Evolutionary conservation across 2,329 filamentous ascomycete genomes (phyloP), one percentile per base, ranked within the genome.

Genomic region (Aspergillus pseudoterreus): DNA sequence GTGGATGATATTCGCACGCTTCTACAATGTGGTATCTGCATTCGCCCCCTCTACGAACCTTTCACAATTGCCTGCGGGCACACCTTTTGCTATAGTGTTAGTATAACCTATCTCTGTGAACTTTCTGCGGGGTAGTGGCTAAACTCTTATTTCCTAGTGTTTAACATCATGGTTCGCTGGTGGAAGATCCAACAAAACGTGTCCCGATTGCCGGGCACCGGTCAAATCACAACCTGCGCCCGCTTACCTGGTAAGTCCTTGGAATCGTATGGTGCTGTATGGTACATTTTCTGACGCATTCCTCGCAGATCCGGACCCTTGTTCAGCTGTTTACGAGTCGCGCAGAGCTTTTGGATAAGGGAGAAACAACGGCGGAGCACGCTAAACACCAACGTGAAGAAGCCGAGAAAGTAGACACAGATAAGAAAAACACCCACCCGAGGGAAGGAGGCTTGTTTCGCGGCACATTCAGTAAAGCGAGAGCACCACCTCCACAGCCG

Each of bases 1-100:
- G 78, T 88, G 43, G 78, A 84, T 59, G 77, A 79, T 58, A 79
- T 88, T 55, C 78, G 83, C 57, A 72, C 70, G 27, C 75, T 85
- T 30, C 73, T 86, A 60, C 84, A 82, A 51, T 88, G 85, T 72
- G 83, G 84, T 57, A 84, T 88, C 56, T 88, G 85, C 68, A 81
- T 86, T 58, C 79, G 82, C 50, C 78, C 85, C 45, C 77, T 88
- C 45, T 87, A 87, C 69, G 84, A 88, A 67, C 85, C 85, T 2
- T 88, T 83, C 69, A 85, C 82, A 15, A 77, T 87, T 47, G 76
- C 76, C 6, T 88, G 85, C 61, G 85, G 85, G 3, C 85, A 88
- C 66, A 87, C 85, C 6, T 88, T 86, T 68, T 88, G 85, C 71
- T 88, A 88, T 64, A 82, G 79, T 42, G 81, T 83, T 57, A 67